Percentiles rank a stretch among this genome's conserved stretches.
phyloP scores from a whole-genome alignment of 2,329 filamentous ascomycete species.

The Sporothrix brunneoviolacea region DNA sequence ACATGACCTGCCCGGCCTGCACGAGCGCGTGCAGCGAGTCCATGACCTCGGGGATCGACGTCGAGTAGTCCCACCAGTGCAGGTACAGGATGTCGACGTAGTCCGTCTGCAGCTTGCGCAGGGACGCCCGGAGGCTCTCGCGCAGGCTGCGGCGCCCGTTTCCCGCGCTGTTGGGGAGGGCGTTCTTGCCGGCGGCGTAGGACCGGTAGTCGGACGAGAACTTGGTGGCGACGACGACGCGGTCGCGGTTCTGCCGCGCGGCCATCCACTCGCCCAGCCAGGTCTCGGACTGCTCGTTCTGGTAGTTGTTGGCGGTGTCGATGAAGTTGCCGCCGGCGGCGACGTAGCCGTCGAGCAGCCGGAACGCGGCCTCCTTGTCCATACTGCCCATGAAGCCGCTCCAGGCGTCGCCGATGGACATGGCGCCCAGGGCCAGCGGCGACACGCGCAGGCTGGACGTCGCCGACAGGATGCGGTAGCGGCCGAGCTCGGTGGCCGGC shows the following conservation, averaged over 20 bases:
- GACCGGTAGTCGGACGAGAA: conserved; percentile 42
- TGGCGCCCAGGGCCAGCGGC: conserved; percentile 46
- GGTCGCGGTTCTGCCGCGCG: conserved; percentile 42
- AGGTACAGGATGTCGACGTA: conserved; percentile 40
- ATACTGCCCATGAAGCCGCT: conserved; percentile 18
- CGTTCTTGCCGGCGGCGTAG: conserved; percentile 31
- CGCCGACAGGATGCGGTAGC: conserved; percentile 44
- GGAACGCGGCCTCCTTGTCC: conserved; percentile 22
- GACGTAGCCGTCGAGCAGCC: conserved; percentile 22
- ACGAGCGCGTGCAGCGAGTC: conserved; percentile 36
- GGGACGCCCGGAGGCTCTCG: conserved; percentile 35
- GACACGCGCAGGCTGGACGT: conserved; percentile 45
- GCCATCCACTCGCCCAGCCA: conserved; percentile 54
- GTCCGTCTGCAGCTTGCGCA: conserved; percentile 39
- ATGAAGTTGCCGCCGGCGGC: conserved; percentile 59
- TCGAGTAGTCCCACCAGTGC: conserved; percentile 39
- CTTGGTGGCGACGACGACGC: conserved; percentile 50
- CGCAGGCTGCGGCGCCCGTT: conserved; percentile 37
- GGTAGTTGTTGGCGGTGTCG: conserved; percentile 56
- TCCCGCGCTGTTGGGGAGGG: conserved; percentile 35
- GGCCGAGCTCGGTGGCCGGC: conserved; percentile 41
- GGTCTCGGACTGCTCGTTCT: conserved; percentile 49
- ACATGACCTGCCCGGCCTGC: conserved; percentile 34
- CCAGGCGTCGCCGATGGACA: conserved; percentile 33
- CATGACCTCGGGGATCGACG: conserved; percentile 37